Base-by-base conservation (phyloP, 176 grass and related monocot genomes). In the Chloris gayana region DNA sequence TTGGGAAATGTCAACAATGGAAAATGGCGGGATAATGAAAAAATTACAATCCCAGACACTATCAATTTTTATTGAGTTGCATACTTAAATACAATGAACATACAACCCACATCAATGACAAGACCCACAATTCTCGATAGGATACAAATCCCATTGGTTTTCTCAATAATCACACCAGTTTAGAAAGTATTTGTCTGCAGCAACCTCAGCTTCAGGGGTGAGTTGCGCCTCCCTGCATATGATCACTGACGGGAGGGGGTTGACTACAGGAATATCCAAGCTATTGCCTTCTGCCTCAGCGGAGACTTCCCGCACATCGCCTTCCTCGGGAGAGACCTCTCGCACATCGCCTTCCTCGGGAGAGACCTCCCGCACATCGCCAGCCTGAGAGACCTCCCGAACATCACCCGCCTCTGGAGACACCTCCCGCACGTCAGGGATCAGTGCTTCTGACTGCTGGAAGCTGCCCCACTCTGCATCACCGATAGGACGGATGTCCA, bases 231-330 rank as follows among this genome's bases (percentile, higher is more conserved):
- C 92, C 86, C 74, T 84, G 92, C 42, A 84, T 64, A 86, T 85
- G 85, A 49, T 91, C 88, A 62, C 45, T 73, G 59, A 78, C 54
- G 1, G 92, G 84, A 67, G 90, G 80, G 34, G 85, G 89, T 78
- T 91, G 39, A 88, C 97, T 25, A 96, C 93, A 57, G 88, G 85
- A 58, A 99, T 94, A 65, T 99, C 93, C 78, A 99, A 80, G 82
- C 92, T 91, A 82, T 76, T 63, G 26, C 75, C 83, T 81, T 93
- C 95, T 47, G 79, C 30, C 74, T 29, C 58, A 29, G 58, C 25
- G 26, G 96, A 84, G 67, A 95, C 89, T 76, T 99, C 96, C 59
- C 92, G 80, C 21, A 99, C 96, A 81, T 99, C 92, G 10, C n/a
- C 56, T 25, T 25, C 56, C n/a, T 59, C 56, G 0, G n/a, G 8